Evolutionary conservation across 768 basidiomycete genomes (phyloP).

Genomic region (Sporobolomyces phaffii): DNA sequence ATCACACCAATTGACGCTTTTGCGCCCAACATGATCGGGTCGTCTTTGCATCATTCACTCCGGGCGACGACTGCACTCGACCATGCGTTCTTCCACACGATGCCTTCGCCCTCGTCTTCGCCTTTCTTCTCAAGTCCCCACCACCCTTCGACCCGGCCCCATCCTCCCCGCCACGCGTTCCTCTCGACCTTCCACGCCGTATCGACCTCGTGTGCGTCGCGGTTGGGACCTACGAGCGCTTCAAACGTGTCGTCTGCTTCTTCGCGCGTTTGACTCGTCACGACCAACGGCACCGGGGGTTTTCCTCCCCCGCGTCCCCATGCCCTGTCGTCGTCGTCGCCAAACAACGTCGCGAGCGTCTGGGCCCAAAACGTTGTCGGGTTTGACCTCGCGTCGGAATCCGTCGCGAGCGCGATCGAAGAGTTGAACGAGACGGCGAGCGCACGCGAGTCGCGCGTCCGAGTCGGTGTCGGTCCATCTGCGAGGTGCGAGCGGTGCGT

Average conservation of each 20-base stretch:
- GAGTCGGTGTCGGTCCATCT: too few relatives aligned
- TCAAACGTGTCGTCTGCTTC: neutral
- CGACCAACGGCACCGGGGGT: neutral
- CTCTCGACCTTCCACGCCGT: neutral
- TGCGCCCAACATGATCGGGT: too few relatives aligned
- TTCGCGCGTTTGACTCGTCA: neutral
- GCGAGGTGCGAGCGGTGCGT: neutral
- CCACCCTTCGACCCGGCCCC: constrained; percentile 25
- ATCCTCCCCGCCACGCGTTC: constrained; percentile 26
- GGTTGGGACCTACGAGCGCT: neutral
- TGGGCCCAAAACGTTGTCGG: neutral
- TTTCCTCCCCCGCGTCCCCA: neutral
- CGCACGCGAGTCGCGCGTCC: neutral
- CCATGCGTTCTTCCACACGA: constrained; percentile 14
- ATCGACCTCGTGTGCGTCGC: neutral
- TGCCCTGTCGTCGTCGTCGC: too few relatives aligned
- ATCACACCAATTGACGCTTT: neutral
- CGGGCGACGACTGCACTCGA: neutral
- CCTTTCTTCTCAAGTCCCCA: neutral
- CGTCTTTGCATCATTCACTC: neutral
- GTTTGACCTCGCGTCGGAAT: neutral
- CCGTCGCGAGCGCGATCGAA: constrained; percentile 10
- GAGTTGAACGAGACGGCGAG: constrained; percentile 16
- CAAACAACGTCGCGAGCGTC: neutral
- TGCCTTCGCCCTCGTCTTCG: neutral